Evolutionary conservation across 495 filamentous ascomycete species (phyloP).

Genomic region (Hypoxylon rickii): DNA sequence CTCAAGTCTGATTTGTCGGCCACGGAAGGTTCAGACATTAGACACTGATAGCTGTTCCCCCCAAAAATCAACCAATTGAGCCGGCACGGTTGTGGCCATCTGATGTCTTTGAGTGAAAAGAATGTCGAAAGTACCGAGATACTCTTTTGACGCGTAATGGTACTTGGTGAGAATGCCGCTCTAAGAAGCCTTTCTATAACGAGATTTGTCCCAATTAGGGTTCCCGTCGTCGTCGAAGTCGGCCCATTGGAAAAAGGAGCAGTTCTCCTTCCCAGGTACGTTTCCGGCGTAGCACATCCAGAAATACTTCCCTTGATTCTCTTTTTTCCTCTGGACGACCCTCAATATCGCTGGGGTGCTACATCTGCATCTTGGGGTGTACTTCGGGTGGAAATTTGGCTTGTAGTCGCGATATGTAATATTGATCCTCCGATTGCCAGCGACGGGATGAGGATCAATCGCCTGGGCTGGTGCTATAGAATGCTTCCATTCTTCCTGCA

Average conservation of each 20-base stretch:
- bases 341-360: constrained; percentile 72
- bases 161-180: neutral
- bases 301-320: constrained; percentile 80
- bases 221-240: constrained; percentile 86
- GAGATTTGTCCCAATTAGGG: constrained; percentile 63
- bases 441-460: constrained; percentile 80
- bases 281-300: constrained; percentile 91
- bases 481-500: constrained; percentile 84
- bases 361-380: constrained; percentile 68
- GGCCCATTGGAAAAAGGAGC: constrained; percentile 86
- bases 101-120: too few species aligned
- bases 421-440: constrained; percentile 82
- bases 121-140: too few species aligned
- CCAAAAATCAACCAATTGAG: too few species aligned
- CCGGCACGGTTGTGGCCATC: too few species aligned
- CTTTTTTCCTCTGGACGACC: constrained; percentile 75
- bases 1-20: neutral
- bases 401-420: constrained; percentile 92
- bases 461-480: constrained; percentile 72
- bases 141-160: too few species aligned
- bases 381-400: constrained; percentile 70
- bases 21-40: too few species aligned
- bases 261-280: constrained; percentile 74
- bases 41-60: too few species aligned
- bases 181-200: constrained; percentile 21